phyloP scores from a whole-genome alignment of 2,329 filamentous ascomycete genomes.

The Knoxdaviesia proteae region DNA sequence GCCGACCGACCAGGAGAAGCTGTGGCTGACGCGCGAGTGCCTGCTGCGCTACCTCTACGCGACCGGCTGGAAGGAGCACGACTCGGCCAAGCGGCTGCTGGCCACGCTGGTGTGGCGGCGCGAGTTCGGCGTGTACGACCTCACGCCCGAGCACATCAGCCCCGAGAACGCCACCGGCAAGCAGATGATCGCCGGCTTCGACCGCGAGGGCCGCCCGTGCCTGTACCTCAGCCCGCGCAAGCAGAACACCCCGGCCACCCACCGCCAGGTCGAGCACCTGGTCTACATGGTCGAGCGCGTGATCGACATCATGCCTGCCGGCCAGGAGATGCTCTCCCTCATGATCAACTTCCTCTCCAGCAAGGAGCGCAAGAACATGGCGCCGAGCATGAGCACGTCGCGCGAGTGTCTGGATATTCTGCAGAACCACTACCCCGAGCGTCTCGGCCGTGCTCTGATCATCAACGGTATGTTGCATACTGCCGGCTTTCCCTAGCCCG shows the following conservation, averaged over 20 bases:
- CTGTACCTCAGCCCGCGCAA: slow-evolving; percentile 75
- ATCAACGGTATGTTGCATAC: slow-evolving; percentile 48
- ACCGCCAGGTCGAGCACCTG: slow-evolving; percentile 77
- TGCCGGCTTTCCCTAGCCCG: slow-evolving; percentile 2
- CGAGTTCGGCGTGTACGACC: slow-evolving; percentile 64
- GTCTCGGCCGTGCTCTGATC: slow-evolving; percentile 71
- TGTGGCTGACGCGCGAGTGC: slow-evolving; percentile 86
- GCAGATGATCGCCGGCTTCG: slow-evolving; percentile 74
- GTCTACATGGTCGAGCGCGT: slow-evolving; percentile 90
- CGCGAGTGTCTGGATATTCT: slow-evolving; percentile 76
- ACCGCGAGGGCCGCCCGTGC: slow-evolving; percentile 68
- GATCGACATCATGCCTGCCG: slow-evolving; percentile 68
- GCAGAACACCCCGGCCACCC: slow-evolving; percentile 78
- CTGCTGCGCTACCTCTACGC: slow-evolving; percentile 82
- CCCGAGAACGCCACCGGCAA: slow-evolving; percentile 94
- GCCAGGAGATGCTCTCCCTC: slow-evolving; percentile 69
- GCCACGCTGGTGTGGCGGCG: slow-evolving; percentile 72
- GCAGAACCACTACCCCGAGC: slow-evolving; percentile 89
- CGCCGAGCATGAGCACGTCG: slow-evolving; percentile 53
- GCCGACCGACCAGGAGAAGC: slow-evolving; percentile 57
- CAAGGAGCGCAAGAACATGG: slow-evolving; percentile 50
- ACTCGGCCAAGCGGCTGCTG: slow-evolving; percentile 60
- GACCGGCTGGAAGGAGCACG: slow-evolving; percentile 66
- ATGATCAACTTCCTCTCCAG: slow-evolving; percentile 81
- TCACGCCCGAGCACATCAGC: slow-evolving; percentile 72